Evolutionary conservation across 2,329 filamentous ascomycete species (phyloP).

Genomic region (Stemphylium lycopersici): DNA sequence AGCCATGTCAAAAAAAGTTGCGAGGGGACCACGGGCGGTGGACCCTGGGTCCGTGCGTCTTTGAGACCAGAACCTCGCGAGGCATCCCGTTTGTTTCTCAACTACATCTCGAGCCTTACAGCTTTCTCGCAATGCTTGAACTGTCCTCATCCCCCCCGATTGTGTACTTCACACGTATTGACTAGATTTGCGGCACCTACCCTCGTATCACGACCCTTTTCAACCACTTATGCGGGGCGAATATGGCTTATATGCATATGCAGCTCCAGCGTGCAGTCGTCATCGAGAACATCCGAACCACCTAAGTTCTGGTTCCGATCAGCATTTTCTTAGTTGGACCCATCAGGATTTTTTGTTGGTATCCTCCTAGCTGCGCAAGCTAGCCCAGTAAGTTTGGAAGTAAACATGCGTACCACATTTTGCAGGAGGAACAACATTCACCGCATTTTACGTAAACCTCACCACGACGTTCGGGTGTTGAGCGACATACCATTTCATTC

Average conservation of each 20-base stretch:
- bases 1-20: conserved; percentile 23
- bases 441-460: conserved; percentile 6
- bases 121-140: background rate
- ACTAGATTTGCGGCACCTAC: background rate
- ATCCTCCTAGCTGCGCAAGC: background rate
- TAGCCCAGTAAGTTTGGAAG: background rate
- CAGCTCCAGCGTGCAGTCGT: conserved; percentile 1
- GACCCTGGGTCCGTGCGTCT: conserved; percentile 14
- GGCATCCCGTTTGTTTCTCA: background rate
- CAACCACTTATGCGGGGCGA: background rate
- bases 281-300: background rate
- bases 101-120: background rate
- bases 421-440: conserved; percentile 15
- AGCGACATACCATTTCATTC: background rate
- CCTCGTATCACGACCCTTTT: background rate
- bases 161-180: too few relatives aligned
- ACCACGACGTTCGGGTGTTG: background rate
- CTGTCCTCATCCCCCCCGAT: too few relatives aligned
- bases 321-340: background rate
- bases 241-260: background rate
- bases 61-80: background rate
- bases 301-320: background rate
- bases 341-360: too few relatives aligned
- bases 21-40: conserved; percentile 11
- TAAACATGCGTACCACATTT: conserved; percentile 7